Percentiles rank a stretch among this genome's conserved stretches.
These are phyloP conservation scores for Boeremia lycopersici DNA, from an alignment of 2,329 filamentous ascomycete genomes.

Conservation along the genomic window DNA sequence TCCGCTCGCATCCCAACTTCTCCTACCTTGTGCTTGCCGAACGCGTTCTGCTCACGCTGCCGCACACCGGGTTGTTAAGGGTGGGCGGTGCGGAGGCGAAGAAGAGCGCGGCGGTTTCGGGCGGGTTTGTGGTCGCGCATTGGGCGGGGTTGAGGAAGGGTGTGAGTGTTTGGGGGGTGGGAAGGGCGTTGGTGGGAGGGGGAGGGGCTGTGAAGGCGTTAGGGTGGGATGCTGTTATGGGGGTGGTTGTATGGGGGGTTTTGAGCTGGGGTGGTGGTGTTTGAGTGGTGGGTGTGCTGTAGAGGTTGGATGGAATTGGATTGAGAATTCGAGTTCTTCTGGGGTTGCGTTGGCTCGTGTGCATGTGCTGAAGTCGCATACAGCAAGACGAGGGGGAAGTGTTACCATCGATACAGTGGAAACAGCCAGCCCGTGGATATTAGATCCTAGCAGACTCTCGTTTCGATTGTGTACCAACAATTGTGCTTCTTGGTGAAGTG, in stretches of 20 bases:
- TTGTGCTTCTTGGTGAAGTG: too few relatives aligned
- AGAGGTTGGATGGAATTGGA: too few relatives aligned
- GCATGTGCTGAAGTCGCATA: too few relatives aligned
- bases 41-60: constrained; percentile 31
- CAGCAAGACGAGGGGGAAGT: too few relatives aligned
- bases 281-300: neutral
- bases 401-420: too few relatives aligned
- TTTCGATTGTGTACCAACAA: too few relatives aligned
- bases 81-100: constrained; percentile 23
- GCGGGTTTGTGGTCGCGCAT: constrained; percentile 34
- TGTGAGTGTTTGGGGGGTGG: constrained; percentile 9
- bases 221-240: constrained; percentile 36
- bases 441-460: too few relatives aligned
- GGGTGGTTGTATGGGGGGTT: constrained; percentile 21
- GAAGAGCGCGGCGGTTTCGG: constrained; percentile 30
- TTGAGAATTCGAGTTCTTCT: too few relatives aligned
- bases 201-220: constrained; percentile 32
- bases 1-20: constrained; percentile 26
- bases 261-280: constrained; percentile 37
- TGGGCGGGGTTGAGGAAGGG: constrained; percentile 26
- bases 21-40: constrained; percentile 25
- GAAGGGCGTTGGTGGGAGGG: constrained; percentile 16
- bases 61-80: constrained; percentile 25
- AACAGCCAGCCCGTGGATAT: too few relatives aligned
- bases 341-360: too few relatives aligned